Percentiles rank a stretch among this genome's conserved stretches.
Conservation (phyloP, 2,329 filamentous ascomycete genomes). For the Fusarium albidum region DNA sequence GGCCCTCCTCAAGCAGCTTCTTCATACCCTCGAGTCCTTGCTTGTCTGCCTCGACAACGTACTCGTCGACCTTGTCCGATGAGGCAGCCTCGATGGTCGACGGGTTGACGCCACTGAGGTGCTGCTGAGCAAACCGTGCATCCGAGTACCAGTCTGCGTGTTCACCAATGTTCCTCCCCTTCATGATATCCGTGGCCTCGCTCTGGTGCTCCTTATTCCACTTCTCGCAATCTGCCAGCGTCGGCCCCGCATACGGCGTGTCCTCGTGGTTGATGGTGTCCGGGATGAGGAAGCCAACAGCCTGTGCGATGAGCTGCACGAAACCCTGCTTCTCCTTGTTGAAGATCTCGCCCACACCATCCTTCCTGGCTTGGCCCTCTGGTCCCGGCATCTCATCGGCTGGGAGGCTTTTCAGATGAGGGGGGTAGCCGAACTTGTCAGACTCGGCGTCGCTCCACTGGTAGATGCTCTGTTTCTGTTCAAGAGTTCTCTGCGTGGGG, state of each 20-base stretch:
- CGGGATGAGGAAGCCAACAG: slow-evolving; percentile 14
- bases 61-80: slow-evolving; percentile 7
- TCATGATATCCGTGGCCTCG: slow-evolving; percentile 16
- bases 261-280: neutral
- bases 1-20: neutral
- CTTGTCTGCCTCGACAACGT: slow-evolving; percentile 14
- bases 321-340: neutral
- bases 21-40: slow-evolving; percentile 23
- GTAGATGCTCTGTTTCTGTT: slow-evolving; percentile 6
- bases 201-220: slow-evolving; percentile 6
- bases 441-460: slow-evolving; percentile 14
- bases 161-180: slow-evolving; percentile 23
- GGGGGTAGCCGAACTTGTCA: slow-evolving; percentile 12
- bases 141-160: slow-evolving; percentile 29
- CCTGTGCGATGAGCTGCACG: neutral
- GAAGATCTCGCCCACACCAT: slow-evolving; percentile 2
- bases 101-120: slow-evolving; percentile 24
- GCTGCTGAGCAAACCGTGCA: slow-evolving; percentile 23
- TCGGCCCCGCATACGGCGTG: slow-evolving; percentile 9
- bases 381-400: neutral
- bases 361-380: neutral
- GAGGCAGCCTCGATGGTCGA: slow-evolving; percentile 13
- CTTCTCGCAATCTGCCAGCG: slow-evolving; percentile 10
- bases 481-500: slow-evolving; percentile 12
- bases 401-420: slow-evolving; percentile 12